Percentiles rank a stretch among this genome's conserved stretches.
Evolutionary conservation across 768 basidiomycete genomes (phyloP).

Genomic region (Tylopilus sp.): DNA sequence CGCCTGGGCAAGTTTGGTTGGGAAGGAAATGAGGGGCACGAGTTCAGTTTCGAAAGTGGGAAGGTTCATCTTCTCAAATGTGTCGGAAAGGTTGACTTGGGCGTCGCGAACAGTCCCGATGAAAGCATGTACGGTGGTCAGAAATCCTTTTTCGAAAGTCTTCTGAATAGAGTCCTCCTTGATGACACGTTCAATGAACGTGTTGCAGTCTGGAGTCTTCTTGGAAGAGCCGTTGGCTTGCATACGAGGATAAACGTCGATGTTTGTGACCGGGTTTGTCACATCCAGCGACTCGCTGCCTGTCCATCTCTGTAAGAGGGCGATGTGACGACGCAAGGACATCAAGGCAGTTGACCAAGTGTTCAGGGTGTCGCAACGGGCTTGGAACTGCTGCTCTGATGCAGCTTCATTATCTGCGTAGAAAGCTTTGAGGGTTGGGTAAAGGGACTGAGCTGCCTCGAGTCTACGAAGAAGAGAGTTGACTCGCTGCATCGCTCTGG

Average conservation of each 20-base stretch:
- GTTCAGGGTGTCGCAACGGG: constrained; percentile 84
- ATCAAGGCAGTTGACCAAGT: constrained; percentile 89
- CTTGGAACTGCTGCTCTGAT: constrained; percentile 61
- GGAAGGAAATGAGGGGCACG: constrained; percentile 91
- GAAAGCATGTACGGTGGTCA: constrained; percentile 83
- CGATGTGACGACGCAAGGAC: constrained; percentile 79
- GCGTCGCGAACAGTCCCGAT: constrained; percentile 84
- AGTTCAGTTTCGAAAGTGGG: constrained; percentile 89
- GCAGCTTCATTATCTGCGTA: constrained; percentile 74
- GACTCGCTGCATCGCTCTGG: constrained; percentile 58
- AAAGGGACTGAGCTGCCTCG: constrained; percentile 81
- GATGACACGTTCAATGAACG: constrained; percentile 89
- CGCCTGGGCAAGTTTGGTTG: constrained; percentile 91
- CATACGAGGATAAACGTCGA: constrained; percentile 42
- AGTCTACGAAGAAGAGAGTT: constrained; percentile 66
- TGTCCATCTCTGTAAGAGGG: constrained; percentile 86
- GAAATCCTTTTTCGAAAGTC: constrained; percentile 88
- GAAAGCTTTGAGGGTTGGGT: constrained; percentile 80
- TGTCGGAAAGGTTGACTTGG: constrained; percentile 71
- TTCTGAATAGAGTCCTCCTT: constrained; percentile 97
- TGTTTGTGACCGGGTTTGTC: constrained; percentile 68
- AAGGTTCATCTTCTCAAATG: constrained; percentile 85
- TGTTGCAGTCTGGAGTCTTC: constrained; percentile 59
- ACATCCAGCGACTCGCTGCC: constrained; percentile 90
- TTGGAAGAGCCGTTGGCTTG: constrained; percentile 38